Base-by-base conservation (phyloP, 371 early-diverging fungal genomes). In the Haplosporangium sp. region DNA sequence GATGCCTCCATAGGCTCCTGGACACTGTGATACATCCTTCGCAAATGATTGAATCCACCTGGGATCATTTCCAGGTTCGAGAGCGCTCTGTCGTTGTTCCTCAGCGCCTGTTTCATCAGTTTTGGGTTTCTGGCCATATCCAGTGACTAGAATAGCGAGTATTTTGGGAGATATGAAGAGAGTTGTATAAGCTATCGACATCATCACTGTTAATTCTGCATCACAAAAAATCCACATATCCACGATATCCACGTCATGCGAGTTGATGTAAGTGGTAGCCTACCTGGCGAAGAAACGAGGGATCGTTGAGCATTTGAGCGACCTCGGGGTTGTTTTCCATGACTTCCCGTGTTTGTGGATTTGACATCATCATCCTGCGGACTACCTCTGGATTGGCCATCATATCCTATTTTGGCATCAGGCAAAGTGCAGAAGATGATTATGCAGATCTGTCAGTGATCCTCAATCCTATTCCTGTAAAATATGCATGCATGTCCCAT, bases 61-160 rank as follows among this genome's bases (percentile, higher is more conserved):
- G 95, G 95, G 55, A 92, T 82, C 82, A 88, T 84, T 73, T 95
- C 95, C 64, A 95, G 86, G 66, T 95, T 95, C n/a, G 93, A 91
- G 45, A 95, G 82, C 21, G 93, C 94, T 41, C 94, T 90, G 75
- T 95, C 95, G 70, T 94, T 93, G 82, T 93, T 94, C 73, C 95
- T 82, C 81, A 90, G 86, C 81, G 93, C 89, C 73, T 95, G 93
- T 61, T 89, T 86, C 93, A 94, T 91, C 62, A 93, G 83, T 62
- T 87, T 88, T 8, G 95, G 95, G 61, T 95, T 94, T 73, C 92
- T 81, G 16, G 80, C 80, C 68, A 79, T 79, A 40, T 79, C 80
- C 59, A 79, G 38, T 21, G 80, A 83, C 83, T 76, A 52, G 59
- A 42, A 14, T 41, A 2, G 37, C 45, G 58, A 58, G 40, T 12